These are phyloP conservation scores for Thalassiosira hispida DNA, from an alignment of 352 stramenopile genomes.

Conservation along the genomic window DNA sequence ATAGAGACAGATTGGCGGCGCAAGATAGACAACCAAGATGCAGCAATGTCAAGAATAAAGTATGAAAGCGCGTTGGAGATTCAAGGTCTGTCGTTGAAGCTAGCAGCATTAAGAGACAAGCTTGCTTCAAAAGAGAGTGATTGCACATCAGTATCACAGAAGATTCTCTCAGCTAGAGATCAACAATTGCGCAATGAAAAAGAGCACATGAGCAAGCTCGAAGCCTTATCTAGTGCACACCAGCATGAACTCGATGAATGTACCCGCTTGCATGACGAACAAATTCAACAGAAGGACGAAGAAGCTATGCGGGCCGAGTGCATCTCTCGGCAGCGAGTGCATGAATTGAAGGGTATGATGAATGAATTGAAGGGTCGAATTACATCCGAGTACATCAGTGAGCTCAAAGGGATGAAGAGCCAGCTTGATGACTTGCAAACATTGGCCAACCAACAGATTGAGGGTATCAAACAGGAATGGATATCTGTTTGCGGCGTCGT, in stretches of 20 bases:
- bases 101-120: slow-evolving; percentile 7
- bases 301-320: background rate
- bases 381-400: background rate
- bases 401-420: slow-evolving; percentile 15
- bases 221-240: slow-evolving; percentile 19
- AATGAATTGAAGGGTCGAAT: slow-evolving; percentile 4
- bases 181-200: slow-evolving; percentile 1
- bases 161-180: slow-evolving; percentile 6
- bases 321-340: slow-evolving; percentile 1
- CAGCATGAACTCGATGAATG: slow-evolving; percentile 20
- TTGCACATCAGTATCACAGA: slow-evolving; percentile 8
- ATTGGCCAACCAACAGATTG: background rate
- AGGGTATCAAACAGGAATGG: slow-evolving; percentile 23
- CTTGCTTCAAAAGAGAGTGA: slow-evolving; percentile 29
- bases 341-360: slow-evolving; percentile 1
- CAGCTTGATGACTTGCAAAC: slow-evolving; percentile 19
- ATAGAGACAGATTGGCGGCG: slow-evolving; percentile 22
- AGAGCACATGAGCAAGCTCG: slow-evolving; percentile 11
- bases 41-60: slow-evolving; percentile 29
- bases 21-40: slow-evolving; percentile 32
- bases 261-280: slow-evolving; percentile 3
- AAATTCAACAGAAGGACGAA: slow-evolving; percentile 23
- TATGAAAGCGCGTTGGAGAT: slow-evolving; percentile 36
- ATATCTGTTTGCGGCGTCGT: slow-evolving; percentile 1
- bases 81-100: slow-evolving; percentile 22